These are phyloP conservation scores for Penicillium vulpinum DNA, from an alignment of 2,329 filamentous ascomycete species.

Conservation along the genomic window DNA sequence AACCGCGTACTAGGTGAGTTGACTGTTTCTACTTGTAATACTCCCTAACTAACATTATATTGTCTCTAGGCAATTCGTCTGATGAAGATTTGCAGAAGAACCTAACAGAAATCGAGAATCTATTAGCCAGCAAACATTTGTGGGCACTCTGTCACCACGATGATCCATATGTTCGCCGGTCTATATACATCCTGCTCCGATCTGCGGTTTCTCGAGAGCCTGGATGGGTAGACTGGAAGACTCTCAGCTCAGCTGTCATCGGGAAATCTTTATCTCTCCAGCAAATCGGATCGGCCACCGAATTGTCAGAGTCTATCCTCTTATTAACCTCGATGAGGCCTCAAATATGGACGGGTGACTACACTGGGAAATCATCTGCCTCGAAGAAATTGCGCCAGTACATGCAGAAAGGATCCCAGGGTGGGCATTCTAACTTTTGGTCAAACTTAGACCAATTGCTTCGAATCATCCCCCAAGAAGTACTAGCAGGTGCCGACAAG, in stretches of 20 bases:
- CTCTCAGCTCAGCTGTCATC: slow-evolving; percentile 69
- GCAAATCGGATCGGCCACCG: slow-evolving; percentile 72
- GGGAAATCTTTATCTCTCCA: slow-evolving; percentile 70
- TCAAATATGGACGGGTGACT: slow-evolving; percentile 70
- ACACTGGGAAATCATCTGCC: slow-evolving; percentile 58
- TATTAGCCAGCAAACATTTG: slow-evolving; percentile 63
- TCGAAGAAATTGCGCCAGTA: slow-evolving; percentile 67
- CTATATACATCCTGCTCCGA: slow-evolving; percentile 58
- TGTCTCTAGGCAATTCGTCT: slow-evolving; percentile 33
- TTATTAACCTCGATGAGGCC: slow-evolving; percentile 65
- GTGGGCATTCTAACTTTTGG: slow-evolving; percentile 74
- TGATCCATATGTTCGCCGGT: slow-evolving; percentile 59
- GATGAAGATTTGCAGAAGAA: slow-evolving; percentile 60
- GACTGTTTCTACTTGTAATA: neutral
- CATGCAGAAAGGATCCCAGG: slow-evolving; percentile 79
- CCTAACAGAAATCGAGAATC: slow-evolving; percentile 61
- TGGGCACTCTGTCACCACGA: slow-evolving; percentile 60
- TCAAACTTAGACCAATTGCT: slow-evolving; percentile 64
- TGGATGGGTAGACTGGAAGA: slow-evolving; percentile 59
- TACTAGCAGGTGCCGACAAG: slow-evolving; percentile 38
- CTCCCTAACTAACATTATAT: slow-evolving; percentile 4
- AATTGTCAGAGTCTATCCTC: slow-evolving; percentile 67
- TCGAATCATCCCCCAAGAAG: slow-evolving; percentile 53
- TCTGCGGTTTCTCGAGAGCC: slow-evolving; percentile 52
- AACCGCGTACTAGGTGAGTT: slow-evolving; percentile 53